phyloP scores from a whole-genome alignment of 2,329 filamentous ascomycete genomes.

The Aspergillus sp. region DNA sequence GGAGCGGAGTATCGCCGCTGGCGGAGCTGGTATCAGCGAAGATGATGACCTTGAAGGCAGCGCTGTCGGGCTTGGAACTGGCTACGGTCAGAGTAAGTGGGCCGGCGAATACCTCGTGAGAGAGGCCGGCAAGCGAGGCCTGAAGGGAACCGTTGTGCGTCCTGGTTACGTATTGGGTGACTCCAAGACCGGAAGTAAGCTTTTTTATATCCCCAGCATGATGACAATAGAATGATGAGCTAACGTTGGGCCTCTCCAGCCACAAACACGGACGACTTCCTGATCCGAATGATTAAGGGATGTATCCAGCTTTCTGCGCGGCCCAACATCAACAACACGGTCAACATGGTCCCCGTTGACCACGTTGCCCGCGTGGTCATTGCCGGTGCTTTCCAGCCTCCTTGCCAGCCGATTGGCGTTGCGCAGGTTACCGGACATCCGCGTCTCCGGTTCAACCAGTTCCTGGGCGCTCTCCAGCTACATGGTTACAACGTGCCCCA shows the following conservation, averaged over 20 bases:
- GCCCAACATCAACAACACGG: conserved; percentile 77
- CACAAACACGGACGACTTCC: conserved; percentile 83
- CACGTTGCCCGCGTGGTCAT: conserved; percentile 81
- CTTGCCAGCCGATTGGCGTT: conserved; percentile 57
- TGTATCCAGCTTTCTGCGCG: conserved; percentile 74
- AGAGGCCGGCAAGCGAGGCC: conserved; percentile 74
- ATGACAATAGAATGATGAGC: background rate
- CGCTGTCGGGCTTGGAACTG: conserved; percentile 72
- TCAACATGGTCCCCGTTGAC: conserved; percentile 85
- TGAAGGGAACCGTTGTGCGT: conserved; percentile 72
- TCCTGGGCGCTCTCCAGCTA: conserved; percentile 65
- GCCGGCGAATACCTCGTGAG: conserved; percentile 69
- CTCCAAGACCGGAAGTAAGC: conserved; percentile 57
- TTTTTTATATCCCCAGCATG: background rate
- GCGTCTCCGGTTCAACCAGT: conserved; percentile 74
- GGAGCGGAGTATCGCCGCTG: conserved; percentile 57
- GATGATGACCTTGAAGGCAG: conserved; percentile 76
- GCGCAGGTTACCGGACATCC: conserved; percentile 79
- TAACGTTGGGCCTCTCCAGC: conserved; percentile 33
- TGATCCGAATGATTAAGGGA: conserved; percentile 82
- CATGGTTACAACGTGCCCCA: conserved; percentile 72
- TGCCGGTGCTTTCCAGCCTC: conserved; percentile 67
- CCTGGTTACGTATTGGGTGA: conserved; percentile 85
- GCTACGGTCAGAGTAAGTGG: conserved; percentile 94
- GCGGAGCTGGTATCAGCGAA: conserved; percentile 67